Evolutionary conservation across 2,329 filamentous ascomycete genomes (phyloP).

Genomic region (Aschersonia sp.): DNA sequence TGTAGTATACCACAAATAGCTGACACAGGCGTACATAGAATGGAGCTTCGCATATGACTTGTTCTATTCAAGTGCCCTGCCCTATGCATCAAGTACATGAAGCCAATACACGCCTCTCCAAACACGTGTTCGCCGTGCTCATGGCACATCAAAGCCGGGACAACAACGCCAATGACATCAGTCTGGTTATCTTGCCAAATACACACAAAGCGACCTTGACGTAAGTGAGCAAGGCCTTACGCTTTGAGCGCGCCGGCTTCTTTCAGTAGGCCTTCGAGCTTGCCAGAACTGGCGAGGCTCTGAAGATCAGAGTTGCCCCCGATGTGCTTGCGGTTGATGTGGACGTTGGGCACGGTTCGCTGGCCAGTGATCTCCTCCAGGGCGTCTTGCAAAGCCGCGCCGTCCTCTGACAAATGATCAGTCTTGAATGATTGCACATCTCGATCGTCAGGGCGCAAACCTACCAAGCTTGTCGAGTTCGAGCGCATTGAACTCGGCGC

Average conservation of each 20-base stretch:
- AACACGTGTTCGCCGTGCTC: neutral
- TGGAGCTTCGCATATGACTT: no score
- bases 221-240: slow-evolving; percentile 14
- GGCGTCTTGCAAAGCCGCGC: slow-evolving; percentile 67
- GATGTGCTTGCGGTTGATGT: slow-evolving; percentile 81
- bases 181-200: neutral
- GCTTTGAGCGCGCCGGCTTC: slow-evolving; percentile 26
- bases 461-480: slow-evolving; percentile 67
- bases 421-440: neutral
- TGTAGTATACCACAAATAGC: no score
- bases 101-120: neutral
- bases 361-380: slow-evolving; percentile 71
- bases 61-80: no score
- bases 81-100: no score
- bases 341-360: slow-evolving; percentile 89
- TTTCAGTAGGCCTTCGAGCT: slow-evolving; percentile 25
- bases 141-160: slow-evolving; percentile 2
- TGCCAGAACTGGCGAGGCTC: slow-evolving; percentile 32
- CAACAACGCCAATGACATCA: no score
- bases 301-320: slow-evolving; percentile 87
- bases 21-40: no score
- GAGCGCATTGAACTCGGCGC: slow-evolving; percentile 58
- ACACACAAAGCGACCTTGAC: neutral
- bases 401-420: slow-evolving; percentile 48
- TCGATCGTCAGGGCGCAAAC: slow-evolving; percentile 25